phyloP scores from a whole-genome alignment of 768 basidiomycete species.

The Kwoniella bestiolae region DNA sequence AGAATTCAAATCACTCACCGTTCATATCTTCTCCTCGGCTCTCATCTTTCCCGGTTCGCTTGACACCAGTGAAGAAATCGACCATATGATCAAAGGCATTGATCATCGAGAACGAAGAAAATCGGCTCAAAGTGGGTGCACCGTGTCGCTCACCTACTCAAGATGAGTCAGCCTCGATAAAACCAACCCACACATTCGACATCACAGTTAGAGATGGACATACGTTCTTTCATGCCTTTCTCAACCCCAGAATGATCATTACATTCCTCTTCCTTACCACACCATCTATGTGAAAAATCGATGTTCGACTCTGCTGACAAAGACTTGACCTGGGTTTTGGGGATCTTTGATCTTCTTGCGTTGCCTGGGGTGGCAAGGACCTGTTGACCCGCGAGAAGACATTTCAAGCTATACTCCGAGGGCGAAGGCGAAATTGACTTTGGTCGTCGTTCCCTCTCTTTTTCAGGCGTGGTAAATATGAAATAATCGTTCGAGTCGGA shows the following conservation, averaged over 20 bases:
- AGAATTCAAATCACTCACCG: background rate
- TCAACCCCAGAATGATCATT: background rate
- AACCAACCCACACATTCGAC: too few relatives aligned
- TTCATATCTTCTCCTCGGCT: background rate
- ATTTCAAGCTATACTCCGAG: background rate
- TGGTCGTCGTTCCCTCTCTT: too few relatives aligned
- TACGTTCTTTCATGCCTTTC: background rate
- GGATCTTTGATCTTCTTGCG: too few relatives aligned
- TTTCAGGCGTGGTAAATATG: too few relatives aligned
- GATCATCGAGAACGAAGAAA: background rate
- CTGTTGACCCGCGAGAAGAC: background rate
- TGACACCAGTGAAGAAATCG: background rate
- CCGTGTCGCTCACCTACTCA: too few relatives aligned
- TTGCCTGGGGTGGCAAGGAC: background rate
- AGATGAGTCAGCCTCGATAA: too few relatives aligned
- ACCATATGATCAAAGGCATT: background rate
- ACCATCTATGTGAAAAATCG: too few relatives aligned
- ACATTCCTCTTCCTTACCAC: background rate
- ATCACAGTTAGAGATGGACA: background rate
- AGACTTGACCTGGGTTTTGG: too few relatives aligned
- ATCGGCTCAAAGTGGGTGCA: background rate
- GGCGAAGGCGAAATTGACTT: background rate
- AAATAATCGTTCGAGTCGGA: background rate
- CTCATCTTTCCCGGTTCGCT: background rate
- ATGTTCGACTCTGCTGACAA: too few relatives aligned